A percentile compares a stretch with the other conserved stretches of the same genome.
These are phyloP conservation scores for Metarhizium sp. DNA, from an alignment of 2,329 filamentous ascomycete species.

Conservation along the genomic window DNA sequence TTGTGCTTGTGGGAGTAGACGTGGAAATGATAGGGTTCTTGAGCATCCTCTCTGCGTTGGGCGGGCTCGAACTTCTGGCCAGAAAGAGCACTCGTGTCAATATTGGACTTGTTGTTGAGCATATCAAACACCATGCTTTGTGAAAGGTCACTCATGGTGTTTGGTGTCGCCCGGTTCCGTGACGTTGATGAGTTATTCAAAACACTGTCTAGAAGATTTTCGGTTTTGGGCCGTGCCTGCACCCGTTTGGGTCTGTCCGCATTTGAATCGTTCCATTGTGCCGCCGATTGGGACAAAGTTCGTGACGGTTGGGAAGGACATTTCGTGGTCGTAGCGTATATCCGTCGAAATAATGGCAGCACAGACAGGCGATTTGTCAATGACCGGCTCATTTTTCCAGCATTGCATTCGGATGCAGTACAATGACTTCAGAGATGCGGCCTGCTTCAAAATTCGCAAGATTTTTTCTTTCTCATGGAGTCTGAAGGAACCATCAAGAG, in stretches of 20 bases:
- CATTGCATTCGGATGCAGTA: slow-evolving; percentile 10
- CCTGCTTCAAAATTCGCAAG: not conserved
- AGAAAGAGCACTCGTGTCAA: slow-evolving; percentile 24
- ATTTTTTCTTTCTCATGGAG: not conserved
- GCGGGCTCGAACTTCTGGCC: slow-evolving; percentile 11
- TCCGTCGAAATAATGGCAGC: slow-evolving; percentile 23
- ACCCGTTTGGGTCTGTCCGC: slow-evolving; percentile 13
- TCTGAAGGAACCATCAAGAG: not conserved
- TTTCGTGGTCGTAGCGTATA: slow-evolving; percentile 13
- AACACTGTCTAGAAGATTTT: slow-evolving; percentile 23
- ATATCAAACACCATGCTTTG: slow-evolving; percentile 30
- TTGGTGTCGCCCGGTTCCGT: slow-evolving; percentile 10
- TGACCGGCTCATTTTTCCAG: slow-evolving; percentile 33
- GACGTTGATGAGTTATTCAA: slow-evolving; percentile 18
- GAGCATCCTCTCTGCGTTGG: slow-evolving; percentile 24
- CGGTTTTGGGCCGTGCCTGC: slow-evolving; percentile 17
- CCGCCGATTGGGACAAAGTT: slow-evolving; percentile 30
- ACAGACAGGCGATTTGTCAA: slow-evolving; percentile 33
- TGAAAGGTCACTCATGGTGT: slow-evolving; percentile 24
- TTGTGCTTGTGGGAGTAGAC: slow-evolving; percentile 88
- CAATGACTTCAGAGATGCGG: not conserved
- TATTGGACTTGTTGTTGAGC: slow-evolving; percentile 21
- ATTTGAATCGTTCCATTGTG: slow-evolving; percentile 17
- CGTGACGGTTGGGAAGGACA: slow-evolving; percentile 17
- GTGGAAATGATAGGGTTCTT: slow-evolving; percentile 75